Percentiles rank a stretch among this genome's conserved stretches.
Evolutionary conservation across 1,139 yeast genomes (phyloP).

Genomic region (Kazachstania sp.): DNA sequence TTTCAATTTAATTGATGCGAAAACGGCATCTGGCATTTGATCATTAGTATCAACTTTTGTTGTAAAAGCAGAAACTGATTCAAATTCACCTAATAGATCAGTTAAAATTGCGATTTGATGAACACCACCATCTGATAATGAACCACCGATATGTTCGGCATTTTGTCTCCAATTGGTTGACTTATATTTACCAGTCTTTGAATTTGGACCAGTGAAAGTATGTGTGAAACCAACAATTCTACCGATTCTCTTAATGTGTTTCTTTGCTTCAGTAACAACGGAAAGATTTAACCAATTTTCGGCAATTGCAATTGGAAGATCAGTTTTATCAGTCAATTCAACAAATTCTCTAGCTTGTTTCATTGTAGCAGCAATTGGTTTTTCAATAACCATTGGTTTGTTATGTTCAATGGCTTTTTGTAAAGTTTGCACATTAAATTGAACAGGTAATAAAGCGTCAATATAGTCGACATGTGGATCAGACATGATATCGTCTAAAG

Average conservation of each 20-base stretch:
- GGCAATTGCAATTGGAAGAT: conserved; percentile 62
- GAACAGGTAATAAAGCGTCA: conserved; percentile 83
- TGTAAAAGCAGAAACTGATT: conserved; percentile 61
- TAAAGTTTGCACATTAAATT: conserved; percentile 60
- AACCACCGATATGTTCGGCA: conserved; percentile 90
- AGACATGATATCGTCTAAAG: conserved; percentile 55
- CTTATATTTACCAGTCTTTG: conserved; percentile 53
- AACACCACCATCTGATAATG: conserved; percentile 87
- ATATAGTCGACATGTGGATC: conserved; percentile 62
- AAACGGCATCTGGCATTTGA: conserved; percentile 74
- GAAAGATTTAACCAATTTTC: conserved; percentile 79
- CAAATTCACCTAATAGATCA: conserved; percentile 66
- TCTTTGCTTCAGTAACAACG: conserved; percentile 45
- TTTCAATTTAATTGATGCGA: conserved; percentile 55
- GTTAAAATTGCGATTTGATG: conserved; percentile 85
- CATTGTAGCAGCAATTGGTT: conserved; percentile 83
- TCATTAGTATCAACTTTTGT: conserved; percentile 64
- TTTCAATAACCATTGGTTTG: conserved; percentile 76
- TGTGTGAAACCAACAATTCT: conserved; percentile 65
- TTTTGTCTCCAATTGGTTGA: conserved; percentile 75
- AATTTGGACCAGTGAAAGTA: conserved; percentile 74
- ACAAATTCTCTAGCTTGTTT: conserved; percentile 76
- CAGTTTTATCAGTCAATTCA: conserved; percentile 46
- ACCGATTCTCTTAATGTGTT: conserved; percentile 65
- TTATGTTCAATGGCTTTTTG: conserved; percentile 51